Evolutionary conservation across 2,329 filamentous ascomycete genomes (phyloP).

Genomic region (Lachnellula hyalina): DNA sequence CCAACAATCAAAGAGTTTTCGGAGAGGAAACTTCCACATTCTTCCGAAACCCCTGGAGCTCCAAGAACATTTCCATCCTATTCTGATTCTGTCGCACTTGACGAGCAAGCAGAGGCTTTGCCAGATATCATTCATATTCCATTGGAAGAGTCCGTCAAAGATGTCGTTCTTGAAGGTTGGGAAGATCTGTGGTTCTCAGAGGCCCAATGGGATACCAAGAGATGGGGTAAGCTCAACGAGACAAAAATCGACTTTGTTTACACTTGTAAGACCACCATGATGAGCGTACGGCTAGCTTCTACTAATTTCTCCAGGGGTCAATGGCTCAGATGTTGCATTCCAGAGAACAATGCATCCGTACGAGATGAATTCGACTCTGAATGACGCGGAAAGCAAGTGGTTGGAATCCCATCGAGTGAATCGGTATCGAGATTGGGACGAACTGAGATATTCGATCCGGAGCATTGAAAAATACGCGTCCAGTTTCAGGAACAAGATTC

Average conservation of each 20-base stretch:
- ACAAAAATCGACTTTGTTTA: conserved; percentile 41
- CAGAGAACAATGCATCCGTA: conserved; percentile 34
- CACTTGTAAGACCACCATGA: conserved; percentile 28
- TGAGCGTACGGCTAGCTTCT: neutral
- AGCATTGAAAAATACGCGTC: conserved; percentile 38
- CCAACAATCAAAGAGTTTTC: neutral
- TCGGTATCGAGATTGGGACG: conserved; percentile 41
- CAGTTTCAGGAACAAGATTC: conserved; percentile 38
- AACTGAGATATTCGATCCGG: conserved; percentile 40
- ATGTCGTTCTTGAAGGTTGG: conserved; percentile 37
- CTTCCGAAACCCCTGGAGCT: neutral
- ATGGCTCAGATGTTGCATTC: conserved; percentile 37
- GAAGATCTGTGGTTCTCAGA: conserved; percentile 39
- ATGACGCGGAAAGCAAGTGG: conserved; percentile 38
- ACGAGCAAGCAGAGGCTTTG: conserved; percentile 24
- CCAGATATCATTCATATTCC: conserved; percentile 37
- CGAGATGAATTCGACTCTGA: conserved; percentile 37
- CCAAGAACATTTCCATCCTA: conserved; percentile 11
- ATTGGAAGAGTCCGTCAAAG: conserved; percentile 35
- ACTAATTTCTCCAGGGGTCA: conserved; percentile 30
- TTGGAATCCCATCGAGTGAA: conserved; percentile 38
- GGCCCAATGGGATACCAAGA: conserved; percentile 30
- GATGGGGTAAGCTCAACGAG: conserved; percentile 32
- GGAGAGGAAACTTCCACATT: neutral
- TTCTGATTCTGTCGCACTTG: conserved; percentile 5